Conservation (phyloP, 176 grass and related monocot species). For the Calamus simplicifolius region DNA sequence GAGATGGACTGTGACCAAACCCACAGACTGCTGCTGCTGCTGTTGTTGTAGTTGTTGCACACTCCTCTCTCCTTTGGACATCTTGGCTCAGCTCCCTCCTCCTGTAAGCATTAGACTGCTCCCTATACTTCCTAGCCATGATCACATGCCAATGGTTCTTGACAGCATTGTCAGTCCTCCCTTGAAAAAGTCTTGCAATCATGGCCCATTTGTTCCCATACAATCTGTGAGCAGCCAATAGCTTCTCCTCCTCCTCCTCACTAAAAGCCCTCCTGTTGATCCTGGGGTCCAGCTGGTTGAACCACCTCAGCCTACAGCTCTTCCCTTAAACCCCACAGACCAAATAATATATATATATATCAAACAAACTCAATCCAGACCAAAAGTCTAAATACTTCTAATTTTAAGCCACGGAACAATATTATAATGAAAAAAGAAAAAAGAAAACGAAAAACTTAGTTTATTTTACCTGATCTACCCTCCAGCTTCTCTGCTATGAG, state of each 20-base stretch:
- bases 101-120: not conserved
- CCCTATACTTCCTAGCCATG: slow-evolving; percentile 20
- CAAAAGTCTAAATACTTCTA: no score
- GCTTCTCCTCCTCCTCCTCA: slow-evolving; percentile 6
- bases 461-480: slow-evolving; percentile 11
- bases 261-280: slow-evolving; percentile 14
- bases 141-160: slow-evolving; percentile 18
- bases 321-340: not conserved
- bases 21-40: slow-evolving; percentile 5
- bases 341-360: no score
- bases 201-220: slow-evolving; percentile 15
- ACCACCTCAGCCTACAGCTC: slow-evolving; percentile 16
- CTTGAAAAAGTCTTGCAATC: slow-evolving; percentile 12
- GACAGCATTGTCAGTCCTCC: slow-evolving; percentile 13
- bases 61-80: slow-evolving; percentile 32
- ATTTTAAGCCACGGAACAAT: no score
- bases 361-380: no score
- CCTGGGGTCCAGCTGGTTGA: slow-evolving; percentile 18
- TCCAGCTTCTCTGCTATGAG: slow-evolving; percentile 7
- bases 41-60: slow-evolving; percentile 1
- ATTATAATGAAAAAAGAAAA: no score
- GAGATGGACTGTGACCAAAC: slow-evolving; percentile 6
- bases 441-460: no score
- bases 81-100: not conserved
- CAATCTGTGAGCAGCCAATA: slow-evolving; percentile 8